phyloP scores from a whole-genome alignment of 1,139 yeast genomes.

The Geotrichum fermentans region DNA sequence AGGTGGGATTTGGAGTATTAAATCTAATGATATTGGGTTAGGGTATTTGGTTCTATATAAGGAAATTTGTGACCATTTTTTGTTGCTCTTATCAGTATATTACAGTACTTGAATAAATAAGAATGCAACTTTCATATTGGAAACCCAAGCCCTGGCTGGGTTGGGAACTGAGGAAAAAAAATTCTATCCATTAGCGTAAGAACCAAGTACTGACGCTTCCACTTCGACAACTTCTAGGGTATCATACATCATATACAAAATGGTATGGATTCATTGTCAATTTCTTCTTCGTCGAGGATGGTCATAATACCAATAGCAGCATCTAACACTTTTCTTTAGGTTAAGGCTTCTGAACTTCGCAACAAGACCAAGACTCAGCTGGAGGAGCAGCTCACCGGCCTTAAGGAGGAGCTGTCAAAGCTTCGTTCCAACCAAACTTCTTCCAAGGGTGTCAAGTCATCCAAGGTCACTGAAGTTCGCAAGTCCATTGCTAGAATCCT shows the following conservation, averaged over 20 bases:
- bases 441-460: constrained; percentile 39
- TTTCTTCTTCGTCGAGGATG: background rate
- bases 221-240: constrained; percentile 6
- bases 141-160: background rate
- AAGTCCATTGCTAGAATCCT: constrained; percentile 97
- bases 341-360: constrained; percentile 94
- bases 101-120: no score
- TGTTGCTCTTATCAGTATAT: no score
- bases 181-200: background rate
- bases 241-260: constrained; percentile 9
- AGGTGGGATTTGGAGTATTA: no score
- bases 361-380: constrained; percentile 96
- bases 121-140: no score
- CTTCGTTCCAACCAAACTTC: constrained; percentile 89
- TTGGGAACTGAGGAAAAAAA: background rate
- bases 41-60: background rate
- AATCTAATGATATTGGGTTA: no score
- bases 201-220: constrained; percentile 5
- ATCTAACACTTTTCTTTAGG: constrained; percentile 24
- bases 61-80: background rate
- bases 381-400: constrained; percentile 88
- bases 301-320: background rate
- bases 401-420: constrained; percentile 94
- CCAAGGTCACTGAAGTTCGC: constrained; percentile 90
- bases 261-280: constrained; percentile 11